A percentile compares a stretch with the other conserved stretches of the same genome.
Evolutionary conservation across 1,284 basidiomycete species (phyloP).

Genomic region (Moesziomyces aphidis): DNA sequence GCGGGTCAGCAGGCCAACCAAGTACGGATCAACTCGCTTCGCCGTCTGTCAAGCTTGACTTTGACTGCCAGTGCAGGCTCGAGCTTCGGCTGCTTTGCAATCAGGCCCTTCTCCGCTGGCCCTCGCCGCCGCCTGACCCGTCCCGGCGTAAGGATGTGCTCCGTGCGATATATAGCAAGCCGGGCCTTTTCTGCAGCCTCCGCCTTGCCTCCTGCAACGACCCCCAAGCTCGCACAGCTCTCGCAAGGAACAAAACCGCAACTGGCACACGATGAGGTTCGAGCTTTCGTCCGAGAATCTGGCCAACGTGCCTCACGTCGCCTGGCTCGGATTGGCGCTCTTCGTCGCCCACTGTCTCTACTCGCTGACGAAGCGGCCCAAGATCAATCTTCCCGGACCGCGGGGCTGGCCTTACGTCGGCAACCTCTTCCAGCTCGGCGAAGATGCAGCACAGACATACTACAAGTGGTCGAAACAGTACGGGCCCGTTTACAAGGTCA

Average conservation of each 20-base stretch:
- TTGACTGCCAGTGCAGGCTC: neutral
- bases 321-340: slow-evolving; percentile 14
- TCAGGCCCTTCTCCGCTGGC: no score
- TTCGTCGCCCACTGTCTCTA: slow-evolving; percentile 19
- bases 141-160: neutral
- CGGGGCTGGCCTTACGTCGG: slow-evolving; percentile 40
- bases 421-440: slow-evolving; percentile 43
- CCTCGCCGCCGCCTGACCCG: no score
- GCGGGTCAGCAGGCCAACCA: neutral
- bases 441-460: slow-evolving; percentile 44
- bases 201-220: neutral
- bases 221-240: no score
- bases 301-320: slow-evolving; percentile 11
- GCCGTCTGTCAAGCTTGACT: neutral
- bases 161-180: neutral
- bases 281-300: slow-evolving; percentile 13
- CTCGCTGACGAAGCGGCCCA: slow-evolving; percentile 14
- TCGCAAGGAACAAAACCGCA: neutral
- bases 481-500: slow-evolving; percentile 43
- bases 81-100: no score
- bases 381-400: slow-evolving; percentile 35
- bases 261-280: slow-evolving; percentile 10
- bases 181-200: no score
- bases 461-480: slow-evolving; percentile 36
- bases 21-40: neutral